Conservation (phyloP, 1,284 basidiomycete genomes). For the Porodaedalea pini region DNA sequence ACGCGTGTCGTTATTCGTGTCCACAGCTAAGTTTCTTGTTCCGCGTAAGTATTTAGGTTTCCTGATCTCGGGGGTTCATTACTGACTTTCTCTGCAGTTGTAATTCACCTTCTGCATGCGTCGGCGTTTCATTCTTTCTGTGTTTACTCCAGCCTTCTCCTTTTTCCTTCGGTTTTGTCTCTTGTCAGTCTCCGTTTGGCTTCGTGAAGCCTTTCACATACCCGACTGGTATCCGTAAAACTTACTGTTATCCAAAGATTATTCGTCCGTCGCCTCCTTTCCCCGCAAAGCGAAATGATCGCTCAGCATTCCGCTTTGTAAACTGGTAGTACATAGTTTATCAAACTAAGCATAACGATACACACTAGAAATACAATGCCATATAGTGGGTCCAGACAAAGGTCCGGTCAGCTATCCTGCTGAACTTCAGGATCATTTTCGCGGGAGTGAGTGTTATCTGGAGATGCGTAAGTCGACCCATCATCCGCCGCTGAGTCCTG, state of each 20-base stretch:
- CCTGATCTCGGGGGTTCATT: neutral
- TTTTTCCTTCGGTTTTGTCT: neutral
- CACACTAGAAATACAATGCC: neutral
- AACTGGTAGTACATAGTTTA: too few species aligned
- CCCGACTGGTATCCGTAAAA: neutral
- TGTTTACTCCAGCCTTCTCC: neutral
- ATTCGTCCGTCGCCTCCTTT: too few species aligned
- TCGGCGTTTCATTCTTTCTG: neutral
- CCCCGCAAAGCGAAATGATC: too few species aligned
- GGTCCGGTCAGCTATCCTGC: neutral
- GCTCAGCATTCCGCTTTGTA: too few species aligned
- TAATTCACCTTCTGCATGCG: neutral
- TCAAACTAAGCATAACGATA: too few species aligned
- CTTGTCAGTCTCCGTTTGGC: neutral
- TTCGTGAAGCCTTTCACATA: neutral
- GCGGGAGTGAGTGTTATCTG: neutral
- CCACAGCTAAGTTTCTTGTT: slow-evolving; percentile 71
- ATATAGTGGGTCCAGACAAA: neutral
- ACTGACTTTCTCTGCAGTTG: neutral
- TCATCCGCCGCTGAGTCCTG: neutral
- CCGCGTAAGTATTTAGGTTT: slow-evolving; percentile 45
- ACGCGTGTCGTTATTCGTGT: neutral
- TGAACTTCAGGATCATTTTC: neutral
- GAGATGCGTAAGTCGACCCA: neutral
- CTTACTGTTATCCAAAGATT: too few species aligned